Conservation (phyloP, 495 filamentous ascomycete species). For the Massariosphaeria phaeospora region DNA sequence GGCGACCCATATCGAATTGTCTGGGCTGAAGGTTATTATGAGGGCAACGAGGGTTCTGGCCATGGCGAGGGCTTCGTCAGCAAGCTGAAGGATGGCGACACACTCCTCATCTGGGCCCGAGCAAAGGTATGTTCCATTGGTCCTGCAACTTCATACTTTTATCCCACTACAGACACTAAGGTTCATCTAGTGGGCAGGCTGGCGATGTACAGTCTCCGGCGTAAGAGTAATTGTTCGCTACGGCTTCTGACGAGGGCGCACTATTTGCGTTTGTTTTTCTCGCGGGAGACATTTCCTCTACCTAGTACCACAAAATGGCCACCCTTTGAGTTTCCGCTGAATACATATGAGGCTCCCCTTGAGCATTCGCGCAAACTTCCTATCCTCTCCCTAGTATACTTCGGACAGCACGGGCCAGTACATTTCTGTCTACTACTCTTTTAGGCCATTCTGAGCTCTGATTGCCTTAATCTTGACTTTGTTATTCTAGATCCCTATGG, state of each 20-base stretch:
- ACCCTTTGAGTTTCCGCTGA: background rate
- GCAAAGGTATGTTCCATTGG: slow-evolving; percentile 16
- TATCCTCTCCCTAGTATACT: background rate
- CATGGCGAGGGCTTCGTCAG: slow-evolving; percentile 5
- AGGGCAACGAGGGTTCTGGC: slow-evolving; percentile 9
- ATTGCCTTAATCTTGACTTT: background rate
- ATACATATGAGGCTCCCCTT: background rate
- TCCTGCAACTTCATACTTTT: background rate
- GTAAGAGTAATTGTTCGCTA: slow-evolving; percentile 1
- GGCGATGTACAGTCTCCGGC: background rate
- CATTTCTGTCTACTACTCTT: background rate
- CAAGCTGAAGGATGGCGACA: slow-evolving; percentile 2
- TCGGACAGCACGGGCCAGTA: too few species aligned
- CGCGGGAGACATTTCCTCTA: too few species aligned
- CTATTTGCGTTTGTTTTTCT: too few species aligned
- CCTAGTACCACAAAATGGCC: background rate
- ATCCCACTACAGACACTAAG: background rate
- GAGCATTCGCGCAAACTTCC: background rate
- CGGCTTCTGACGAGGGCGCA: background rate
- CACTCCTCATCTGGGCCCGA: background rate
- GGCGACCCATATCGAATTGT: slow-evolving; percentile 9
- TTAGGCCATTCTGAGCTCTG: background rate
- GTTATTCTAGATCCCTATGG: too few species aligned
- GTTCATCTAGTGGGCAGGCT: background rate
- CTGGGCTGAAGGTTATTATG: slow-evolving; percentile 2